These are phyloP conservation scores for Populus davidiana DNA, from an alignment of 345 rosid species.

Conservation along the genomic window DNA sequence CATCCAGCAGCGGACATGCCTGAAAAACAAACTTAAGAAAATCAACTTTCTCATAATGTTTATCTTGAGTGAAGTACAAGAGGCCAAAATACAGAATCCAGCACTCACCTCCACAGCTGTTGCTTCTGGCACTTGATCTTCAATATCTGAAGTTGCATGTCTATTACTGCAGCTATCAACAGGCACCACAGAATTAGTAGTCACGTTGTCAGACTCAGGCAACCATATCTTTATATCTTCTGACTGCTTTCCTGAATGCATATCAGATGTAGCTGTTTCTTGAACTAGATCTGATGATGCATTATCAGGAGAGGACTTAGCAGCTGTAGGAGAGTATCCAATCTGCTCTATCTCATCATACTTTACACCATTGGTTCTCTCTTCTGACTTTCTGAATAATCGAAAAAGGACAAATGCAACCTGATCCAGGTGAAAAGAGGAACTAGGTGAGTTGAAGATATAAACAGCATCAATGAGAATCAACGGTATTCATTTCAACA, in stretches of 20 bases:
- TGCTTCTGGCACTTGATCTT: constrained; percentile 44
- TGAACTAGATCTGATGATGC: constrained; percentile 61
- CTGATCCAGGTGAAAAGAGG: constrained; percentile 29
- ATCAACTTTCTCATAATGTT: background rate
- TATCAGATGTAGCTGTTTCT: constrained; percentile 39
- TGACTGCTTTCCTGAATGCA: constrained; percentile 20
- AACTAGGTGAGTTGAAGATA: constrained; percentile 1
- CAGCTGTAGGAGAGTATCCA: constrained; percentile 44
- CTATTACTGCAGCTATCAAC: constrained; percentile 47
- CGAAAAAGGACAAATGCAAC: constrained; percentile 75
- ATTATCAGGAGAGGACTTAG: constrained; percentile 63
- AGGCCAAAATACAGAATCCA: constrained; percentile 3
- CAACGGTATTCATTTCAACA: background rate
- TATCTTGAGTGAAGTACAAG: background rate
- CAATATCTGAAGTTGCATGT: constrained; percentile 47
- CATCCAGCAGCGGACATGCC: constrained; percentile 35
- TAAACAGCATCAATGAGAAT: background rate
- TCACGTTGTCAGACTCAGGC: constrained; percentile 26
- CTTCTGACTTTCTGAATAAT: constrained; percentile 73
- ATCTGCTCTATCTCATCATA: constrained; percentile 51
- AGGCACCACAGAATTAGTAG: constrained; percentile 26
- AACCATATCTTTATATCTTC: constrained; percentile 36
- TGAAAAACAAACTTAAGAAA: constrained; percentile 17
- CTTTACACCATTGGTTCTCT: constrained; percentile 37
- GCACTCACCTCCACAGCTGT: constrained; percentile 40